Percentiles rank a stretch among this genome's conserved stretches.
These are phyloP conservation scores for Flammula alnicola DNA, from an alignment of 1,284 basidiomycete genomes.

Conservation along the genomic window DNA sequence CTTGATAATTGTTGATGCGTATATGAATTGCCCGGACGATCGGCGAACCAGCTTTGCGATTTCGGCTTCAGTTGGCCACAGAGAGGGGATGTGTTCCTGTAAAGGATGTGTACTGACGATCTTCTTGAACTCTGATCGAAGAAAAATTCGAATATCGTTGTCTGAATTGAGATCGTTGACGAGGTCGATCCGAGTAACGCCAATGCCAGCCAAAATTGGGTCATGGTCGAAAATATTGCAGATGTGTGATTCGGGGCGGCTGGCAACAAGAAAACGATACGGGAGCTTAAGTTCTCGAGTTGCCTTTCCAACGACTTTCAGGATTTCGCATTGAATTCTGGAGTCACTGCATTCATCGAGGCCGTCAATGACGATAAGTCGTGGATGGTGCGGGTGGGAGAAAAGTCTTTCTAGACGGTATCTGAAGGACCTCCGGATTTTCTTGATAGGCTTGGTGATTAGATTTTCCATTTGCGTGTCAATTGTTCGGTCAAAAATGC, in stretches of 20 bases:
- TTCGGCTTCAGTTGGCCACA: constrained; percentile 17
- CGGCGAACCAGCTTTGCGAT: constrained; percentile 16
- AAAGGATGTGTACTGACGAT: constrained; percentile 15
- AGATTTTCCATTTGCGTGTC: constrained; percentile 22
- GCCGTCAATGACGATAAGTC: constrained; percentile 20
- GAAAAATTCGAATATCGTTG: constrained; percentile 18
- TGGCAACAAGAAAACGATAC: constrained; percentile 22
- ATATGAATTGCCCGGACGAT: constrained; percentile 27
- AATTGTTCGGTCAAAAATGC: constrained; percentile 17
- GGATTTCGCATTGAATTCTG: constrained; percentile 13
- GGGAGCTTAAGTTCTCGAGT: constrained; percentile 10
- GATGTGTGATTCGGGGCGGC: constrained; percentile 23
- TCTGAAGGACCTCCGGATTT: constrained; percentile 1
- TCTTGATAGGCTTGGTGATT: constrained; percentile 20
- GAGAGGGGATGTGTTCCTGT: constrained; percentile 1
- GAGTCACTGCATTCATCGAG: constrained; percentile 20
- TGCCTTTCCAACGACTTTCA: constrained; percentile 16
- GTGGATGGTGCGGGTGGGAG: constrained; percentile 6
- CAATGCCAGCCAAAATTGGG: not conserved
- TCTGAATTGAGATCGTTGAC: constrained; percentile 13
- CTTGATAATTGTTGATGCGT: constrained; percentile 21
- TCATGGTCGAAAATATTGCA: constrained; percentile 15
- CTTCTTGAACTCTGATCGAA: constrained; percentile 15
- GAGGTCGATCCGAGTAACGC: constrained; percentile 14
- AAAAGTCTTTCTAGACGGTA: constrained; percentile 9